phyloP scores from a whole-genome alignment of 768 basidiomycete species.

The Boletus vermiculosoides region DNA sequence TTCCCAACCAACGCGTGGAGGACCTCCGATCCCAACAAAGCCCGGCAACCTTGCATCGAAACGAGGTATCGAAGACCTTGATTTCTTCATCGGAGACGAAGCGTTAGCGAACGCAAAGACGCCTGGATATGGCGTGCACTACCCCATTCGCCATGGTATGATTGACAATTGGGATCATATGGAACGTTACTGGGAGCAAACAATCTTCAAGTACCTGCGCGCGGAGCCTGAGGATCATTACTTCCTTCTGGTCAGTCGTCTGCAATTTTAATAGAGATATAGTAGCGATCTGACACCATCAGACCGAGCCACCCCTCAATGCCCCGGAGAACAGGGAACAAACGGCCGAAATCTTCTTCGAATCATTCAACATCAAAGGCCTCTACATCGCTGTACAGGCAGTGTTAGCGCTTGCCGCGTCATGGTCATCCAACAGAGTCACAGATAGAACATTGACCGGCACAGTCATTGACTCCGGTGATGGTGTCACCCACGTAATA shows the following conservation, averaged over 20 bases:
- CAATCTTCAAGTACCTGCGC: slow-evolving; percentile 98
- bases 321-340: slow-evolving; percentile 98
- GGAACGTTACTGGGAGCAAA: slow-evolving; percentile 99
- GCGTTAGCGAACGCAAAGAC: slow-evolving; percentile 95
- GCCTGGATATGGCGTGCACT: slow-evolving; percentile 88
- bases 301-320: slow-evolving; percentile 99
- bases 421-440: slow-evolving; percentile 91
- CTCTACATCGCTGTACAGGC: slow-evolving; percentile 99
- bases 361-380: slow-evolving; percentile 99
- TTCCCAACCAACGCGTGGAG: slow-evolving; percentile 55
- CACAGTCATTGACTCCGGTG: slow-evolving; percentile 98
- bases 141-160: slow-evolving; percentile 96
- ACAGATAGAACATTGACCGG: slow-evolving; percentile 91
- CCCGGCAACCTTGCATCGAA: slow-evolving; percentile 93
- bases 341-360: slow-evolving; percentile 99
- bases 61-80: slow-evolving; percentile 96
- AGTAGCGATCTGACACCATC: background rate
- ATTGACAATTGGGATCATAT: slow-evolving; percentile 99
- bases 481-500: slow-evolving; percentile 99
- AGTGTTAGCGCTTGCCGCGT: slow-evolving; percentile 95
- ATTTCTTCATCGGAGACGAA: slow-evolving; percentile 99
- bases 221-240: slow-evolving; percentile 99
- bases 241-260: slow-evolving; percentile 81
- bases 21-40: slow-evolving; percentile 78
- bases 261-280: background rate